A percentile compares a stretch with the other conserved stretches of the same genome.
Evolutionary conservation across 2,329 filamentous ascomycete genomes (phyloP).

Genomic region (Phyllosticta capitalensis): DNA sequence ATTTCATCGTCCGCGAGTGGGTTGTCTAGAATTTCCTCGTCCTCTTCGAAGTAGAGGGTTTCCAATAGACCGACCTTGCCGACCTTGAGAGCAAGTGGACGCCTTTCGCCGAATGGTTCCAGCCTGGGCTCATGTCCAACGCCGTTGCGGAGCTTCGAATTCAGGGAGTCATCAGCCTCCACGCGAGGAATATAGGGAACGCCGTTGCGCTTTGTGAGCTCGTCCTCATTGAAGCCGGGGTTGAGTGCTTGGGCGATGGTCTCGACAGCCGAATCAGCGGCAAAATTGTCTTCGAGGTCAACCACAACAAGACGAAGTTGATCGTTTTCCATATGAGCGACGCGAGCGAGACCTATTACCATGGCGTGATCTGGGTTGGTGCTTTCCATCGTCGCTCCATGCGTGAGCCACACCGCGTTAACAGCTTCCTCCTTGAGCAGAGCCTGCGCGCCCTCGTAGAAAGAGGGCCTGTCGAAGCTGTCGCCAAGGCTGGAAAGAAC

Average conservation of each 20-base stretch:
- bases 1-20: constrained; percentile 17
- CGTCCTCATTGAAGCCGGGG: neutral
- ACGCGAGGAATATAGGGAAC: neutral
- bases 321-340: neutral
- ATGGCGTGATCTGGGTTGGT: neutral
- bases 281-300: neutral
- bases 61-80: neutral
- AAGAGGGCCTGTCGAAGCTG: neutral
- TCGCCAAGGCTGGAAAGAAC: neutral
- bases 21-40: neutral
- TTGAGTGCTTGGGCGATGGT: neutral
- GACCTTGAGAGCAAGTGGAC: neutral
- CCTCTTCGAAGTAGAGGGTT: neutral
- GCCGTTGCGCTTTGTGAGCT: neutral
- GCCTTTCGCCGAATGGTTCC: neutral
- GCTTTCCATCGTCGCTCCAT: neutral
- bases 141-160: neutral
- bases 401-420: neutral
- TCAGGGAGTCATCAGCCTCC: neutral
- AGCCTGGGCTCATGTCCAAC: neutral
- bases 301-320: neutral
- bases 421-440: neutral
- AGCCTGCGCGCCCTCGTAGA: neutral
- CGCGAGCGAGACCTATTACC: neutral
- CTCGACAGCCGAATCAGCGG: neutral